These are phyloP conservation scores for Monoraphidium neglectum DNA, from an alignment of 139 green algal species.

Conservation along the genomic window DNA sequence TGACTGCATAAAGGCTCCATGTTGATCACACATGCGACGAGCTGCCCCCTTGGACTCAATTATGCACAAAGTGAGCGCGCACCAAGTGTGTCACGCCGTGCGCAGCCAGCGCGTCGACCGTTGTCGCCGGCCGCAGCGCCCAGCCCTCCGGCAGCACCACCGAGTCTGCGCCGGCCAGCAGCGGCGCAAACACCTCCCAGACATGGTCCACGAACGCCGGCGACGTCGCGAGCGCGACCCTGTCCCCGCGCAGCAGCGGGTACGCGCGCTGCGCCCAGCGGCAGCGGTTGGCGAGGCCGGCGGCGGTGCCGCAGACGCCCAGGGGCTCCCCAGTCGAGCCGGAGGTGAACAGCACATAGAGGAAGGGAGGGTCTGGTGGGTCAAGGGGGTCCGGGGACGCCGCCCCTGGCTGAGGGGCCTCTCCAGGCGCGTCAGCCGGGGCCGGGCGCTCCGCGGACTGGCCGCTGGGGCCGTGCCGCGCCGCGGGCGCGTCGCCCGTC, in stretches of 20 bases:
- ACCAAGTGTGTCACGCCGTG: slow-evolving; percentile 59
- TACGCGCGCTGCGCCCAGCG: slow-evolving; percentile 55
- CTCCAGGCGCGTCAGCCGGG: background rate
- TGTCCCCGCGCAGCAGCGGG: slow-evolving; percentile 28
- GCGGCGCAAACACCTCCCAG: slow-evolving; percentile 62
- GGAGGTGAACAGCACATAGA: slow-evolving; percentile 71
- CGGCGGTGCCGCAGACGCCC: slow-evolving; percentile 54
- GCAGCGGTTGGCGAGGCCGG: slow-evolving; percentile 56
- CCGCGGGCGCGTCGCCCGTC: slow-evolving; percentile 8
- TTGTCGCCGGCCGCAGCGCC: slow-evolving; percentile 3
- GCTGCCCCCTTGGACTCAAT: too few relatives aligned
- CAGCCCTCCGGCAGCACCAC: slow-evolving; percentile 3
- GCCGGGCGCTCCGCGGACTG: background rate
- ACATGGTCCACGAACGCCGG: slow-evolving; percentile 64
- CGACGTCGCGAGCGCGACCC: slow-evolving; percentile 48
- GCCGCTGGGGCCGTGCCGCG: background rate
- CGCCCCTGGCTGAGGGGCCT: background rate
- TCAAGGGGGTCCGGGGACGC: background rate
- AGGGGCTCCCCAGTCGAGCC: slow-evolving; percentile 63
- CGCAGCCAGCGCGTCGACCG: slow-evolving; percentile 37
- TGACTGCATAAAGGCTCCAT: too few relatives aligned
- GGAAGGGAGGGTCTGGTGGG: slow-evolving; percentile 27
- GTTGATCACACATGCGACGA: too few relatives aligned
- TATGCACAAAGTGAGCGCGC: too few relatives aligned
- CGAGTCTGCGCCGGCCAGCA: slow-evolving; percentile 43